Evolutionary conservation across 2,329 filamentous ascomycete genomes (phyloP).

Genomic region (Laburnicola sp.): DNA sequence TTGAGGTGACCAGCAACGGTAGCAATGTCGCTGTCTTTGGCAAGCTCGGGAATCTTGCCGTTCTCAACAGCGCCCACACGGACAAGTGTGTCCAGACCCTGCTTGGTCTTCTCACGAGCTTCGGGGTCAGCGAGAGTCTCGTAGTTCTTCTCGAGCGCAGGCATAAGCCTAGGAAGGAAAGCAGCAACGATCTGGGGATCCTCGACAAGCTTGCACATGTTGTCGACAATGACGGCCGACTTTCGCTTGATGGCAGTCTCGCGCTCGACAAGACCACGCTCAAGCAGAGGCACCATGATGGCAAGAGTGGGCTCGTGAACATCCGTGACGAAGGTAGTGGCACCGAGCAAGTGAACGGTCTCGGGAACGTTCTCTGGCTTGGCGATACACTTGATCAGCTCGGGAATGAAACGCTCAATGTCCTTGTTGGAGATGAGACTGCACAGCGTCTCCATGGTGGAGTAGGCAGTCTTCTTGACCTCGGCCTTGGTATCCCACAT

Average conservation of each 20-base stretch:
- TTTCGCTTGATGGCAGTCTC: constrained; percentile 99
- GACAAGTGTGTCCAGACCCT: constrained; percentile 89
- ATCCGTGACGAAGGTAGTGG: constrained; percentile 99
- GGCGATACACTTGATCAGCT: constrained; percentile 99
- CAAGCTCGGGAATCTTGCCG: constrained; percentile 93
- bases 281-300: constrained; percentile 98
- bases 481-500: constrained; percentile 99
- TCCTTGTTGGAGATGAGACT: constrained; percentile 98
- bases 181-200: constrained; percentile 97
- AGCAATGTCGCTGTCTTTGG: constrained; percentile 78
- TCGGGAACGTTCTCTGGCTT: constrained; percentile 99
- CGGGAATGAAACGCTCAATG: constrained; percentile 99
- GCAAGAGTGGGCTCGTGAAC: constrained; percentile 97
- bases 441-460: constrained; percentile 98
- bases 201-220: constrained; percentile 99
- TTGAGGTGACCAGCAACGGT: constrained; percentile 82
- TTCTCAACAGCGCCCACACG: constrained; percentile 92
- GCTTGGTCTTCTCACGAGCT: constrained; percentile 99
- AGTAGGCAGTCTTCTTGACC: constrained; percentile 96
- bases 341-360: constrained; percentile 97
- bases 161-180: constrained; percentile 99
- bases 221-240: constrained; percentile 98
- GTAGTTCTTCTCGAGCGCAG: constrained; percentile 91
- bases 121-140: constrained; percentile 97
- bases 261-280: constrained; percentile 97